Base-by-base conservation (phyloP, 2,329 filamentous ascomycete species). In the Scedosporium minutisporum region DNA sequence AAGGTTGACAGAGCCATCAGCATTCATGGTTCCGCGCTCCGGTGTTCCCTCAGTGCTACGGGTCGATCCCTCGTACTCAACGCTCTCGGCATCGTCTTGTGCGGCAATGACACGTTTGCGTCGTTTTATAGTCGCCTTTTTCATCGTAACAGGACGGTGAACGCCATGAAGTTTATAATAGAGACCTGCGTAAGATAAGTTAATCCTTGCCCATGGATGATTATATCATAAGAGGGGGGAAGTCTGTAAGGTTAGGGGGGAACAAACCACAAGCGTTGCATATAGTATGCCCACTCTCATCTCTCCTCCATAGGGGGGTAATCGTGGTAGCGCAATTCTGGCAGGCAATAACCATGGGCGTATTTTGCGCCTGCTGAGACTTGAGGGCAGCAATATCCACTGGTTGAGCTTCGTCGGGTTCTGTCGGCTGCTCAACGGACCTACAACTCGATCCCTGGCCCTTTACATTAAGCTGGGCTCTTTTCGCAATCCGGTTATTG, bases 291-390 rank as follows among this genome's bases (percentile, higher is more conserved):
- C 95, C 95, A 68, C 88, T 87, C 74, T 96, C 93, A 71, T 97
- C 95, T 69, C 95, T 84, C 71, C 95, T 85, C 95, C 95, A 99
- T 14, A 99, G 80, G 14, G 95, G 95, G 51, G 95, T 99, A 62
- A 97, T 93, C 0, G 95, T 97, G 12, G 95, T 99, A 33, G 88
- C 90, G 73, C 95, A 99, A 70, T 99, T 99, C 72, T 97, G 93
- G 68, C 95, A 99, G 12, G 95, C 93, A 66, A 96, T 92, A 23
- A 96, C 64, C 18, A 91, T 84, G 21, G 83, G 83, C 3, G 84
- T 81, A 65, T 81, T 79, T 63, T 76, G 73, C 59, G 67, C 72
- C 67, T 80, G 60, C 42, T 61, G 77, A 21, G 72, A 65, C 55
- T 78, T 77, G 53, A 82, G 69, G 7, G 78, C 78, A 46, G 76